Evolutionary conservation across 1,284 basidiomycete genomes (phyloP), one percentile per base, ranked within the genome.

Genomic region (Moniliophthora roreri): DNA sequence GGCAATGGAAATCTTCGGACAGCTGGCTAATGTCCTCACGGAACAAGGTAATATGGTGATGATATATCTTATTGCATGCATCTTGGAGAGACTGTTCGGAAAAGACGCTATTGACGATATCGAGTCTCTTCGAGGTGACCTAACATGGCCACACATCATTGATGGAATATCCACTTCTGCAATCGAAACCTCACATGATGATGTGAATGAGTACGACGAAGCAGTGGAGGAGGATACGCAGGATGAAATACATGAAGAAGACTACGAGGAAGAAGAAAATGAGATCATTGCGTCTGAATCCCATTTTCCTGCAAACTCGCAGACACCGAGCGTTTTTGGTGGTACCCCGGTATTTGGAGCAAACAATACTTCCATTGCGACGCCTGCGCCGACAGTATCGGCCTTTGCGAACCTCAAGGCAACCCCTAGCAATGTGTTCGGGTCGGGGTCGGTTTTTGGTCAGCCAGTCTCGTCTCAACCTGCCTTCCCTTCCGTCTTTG

Each of bases 41-140:
- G 75, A 82, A 46, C 76, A 81, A 59, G 82, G 83, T 42, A 83
- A 77, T 56, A 68, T 76, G 16, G 80, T 83, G 24, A 89, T 89
- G 84, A 82, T 86, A 5, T 90, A 85, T 60, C 78, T 91, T 16
- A 81, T 89, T 18, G 88, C 87, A 0, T 91, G 89, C 63, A 80
- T 91, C 50, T 69, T 91, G 48, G 88, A 90, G 65, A 67, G 80
- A 21, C 69, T 85, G 20, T 89, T 90, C 64, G 87, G 88, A 55
- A 77, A 81, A 67, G 87, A 86, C 57, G 82, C 80, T 11, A 83
- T 90, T 55, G 85, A 89, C 5, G 77, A 85, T 51, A 89, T 95
- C 55, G 91, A 93, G 57, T 73, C 70, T 15, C 88, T 95, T 61
- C 76, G 85, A 32, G 83, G 80, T 0, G 74, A 76, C 3, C 69